Percentiles rank a stretch among this genome's conserved stretches.
These are phyloP conservation scores for Kodamaea plutei DNA, from an alignment of 1,139 yeast species.

Conservation along the genomic window DNA sequence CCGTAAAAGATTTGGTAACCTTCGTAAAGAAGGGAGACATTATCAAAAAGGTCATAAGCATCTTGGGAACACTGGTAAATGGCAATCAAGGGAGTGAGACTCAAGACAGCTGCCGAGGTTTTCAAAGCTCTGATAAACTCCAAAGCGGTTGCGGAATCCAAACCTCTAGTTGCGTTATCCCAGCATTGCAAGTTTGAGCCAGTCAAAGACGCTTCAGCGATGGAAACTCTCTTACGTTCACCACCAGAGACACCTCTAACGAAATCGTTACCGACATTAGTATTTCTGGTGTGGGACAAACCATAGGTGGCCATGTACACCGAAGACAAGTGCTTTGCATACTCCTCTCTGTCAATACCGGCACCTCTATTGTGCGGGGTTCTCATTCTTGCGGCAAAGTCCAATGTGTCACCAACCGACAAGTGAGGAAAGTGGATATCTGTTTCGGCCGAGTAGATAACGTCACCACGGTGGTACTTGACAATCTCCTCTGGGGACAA, in stretches of 20 bases:
- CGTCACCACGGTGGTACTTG: slow-evolving; percentile 24
- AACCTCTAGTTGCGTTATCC: slow-evolving; percentile 25
- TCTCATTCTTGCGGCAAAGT: slow-evolving; percentile 24
- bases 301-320: slow-evolving; percentile 22
- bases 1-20: slow-evolving; percentile 26
- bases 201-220: slow-evolving; percentile 20
- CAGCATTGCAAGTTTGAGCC: slow-evolving; percentile 22
- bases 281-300: slow-evolving; percentile 18
- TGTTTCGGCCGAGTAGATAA: slow-evolving; percentile 25
- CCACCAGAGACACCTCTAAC: slow-evolving; percentile 25
- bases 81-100: slow-evolving; percentile 25
- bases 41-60: slow-evolving; percentile 25
- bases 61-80: slow-evolving; percentile 28
- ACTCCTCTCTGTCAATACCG: slow-evolving; percentile 15
- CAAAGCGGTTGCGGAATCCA: slow-evolving; percentile 24
- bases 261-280: slow-evolving; percentile 23
- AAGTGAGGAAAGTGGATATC: slow-evolving; percentile 26
- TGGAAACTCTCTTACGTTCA: slow-evolving; percentile 23
- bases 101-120: slow-evolving; percentile 21
- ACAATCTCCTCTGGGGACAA: slow-evolving; percentile 17
- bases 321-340: slow-evolving; percentile 19
- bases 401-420: slow-evolving; percentile 25
- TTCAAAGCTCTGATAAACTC: slow-evolving; percentile 26
- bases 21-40: slow-evolving; percentile 23
- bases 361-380: slow-evolving; percentile 32